Evolutionary conservation across 441 rosid genomes (phyloP).

Genomic region (Croton laevigatus): DNA sequence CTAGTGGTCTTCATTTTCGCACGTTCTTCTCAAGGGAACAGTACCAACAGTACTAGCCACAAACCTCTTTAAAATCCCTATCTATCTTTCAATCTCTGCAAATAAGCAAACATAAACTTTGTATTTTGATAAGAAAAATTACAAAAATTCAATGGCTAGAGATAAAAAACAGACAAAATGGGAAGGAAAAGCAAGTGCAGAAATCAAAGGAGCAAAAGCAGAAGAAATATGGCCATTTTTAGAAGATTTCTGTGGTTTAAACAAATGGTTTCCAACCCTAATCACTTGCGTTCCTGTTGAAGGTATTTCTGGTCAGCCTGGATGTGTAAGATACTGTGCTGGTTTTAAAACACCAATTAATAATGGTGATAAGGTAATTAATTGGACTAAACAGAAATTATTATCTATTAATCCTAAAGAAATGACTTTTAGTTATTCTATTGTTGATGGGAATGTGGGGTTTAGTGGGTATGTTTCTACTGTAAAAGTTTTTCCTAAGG

Average conservation of each 20-base stretch:
- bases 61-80: too few relatives aligned
- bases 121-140: too few relatives aligned
- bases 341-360: constrained; percentile 43
- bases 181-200: constrained; percentile 40
- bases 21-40: background rate
- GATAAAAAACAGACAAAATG: constrained; percentile 30
- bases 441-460: constrained; percentile 47
- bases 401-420: constrained; percentile 30
- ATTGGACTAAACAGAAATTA: constrained; percentile 56
- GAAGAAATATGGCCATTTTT: constrained; percentile 48
- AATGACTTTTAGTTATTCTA: constrained; percentile 35
- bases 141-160: background rate
- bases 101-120: too few relatives aligned
- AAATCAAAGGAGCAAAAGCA: constrained; percentile 28
- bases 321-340: constrained; percentile 47
- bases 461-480: constrained; percentile 39
- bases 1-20: background rate
- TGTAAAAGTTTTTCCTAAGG: constrained; percentile 24
- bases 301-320: constrained; percentile 43
- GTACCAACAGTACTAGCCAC: background rate
- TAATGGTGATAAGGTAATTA: constrained; percentile 9
- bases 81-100: too few relatives aligned
- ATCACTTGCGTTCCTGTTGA: constrained; percentile 35
- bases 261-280: constrained; percentile 54
- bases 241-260: constrained; percentile 47